Conservation (phyloP, 495 filamentous ascomycete genomes). For the Hypoxylon lienhwacheense region DNA sequence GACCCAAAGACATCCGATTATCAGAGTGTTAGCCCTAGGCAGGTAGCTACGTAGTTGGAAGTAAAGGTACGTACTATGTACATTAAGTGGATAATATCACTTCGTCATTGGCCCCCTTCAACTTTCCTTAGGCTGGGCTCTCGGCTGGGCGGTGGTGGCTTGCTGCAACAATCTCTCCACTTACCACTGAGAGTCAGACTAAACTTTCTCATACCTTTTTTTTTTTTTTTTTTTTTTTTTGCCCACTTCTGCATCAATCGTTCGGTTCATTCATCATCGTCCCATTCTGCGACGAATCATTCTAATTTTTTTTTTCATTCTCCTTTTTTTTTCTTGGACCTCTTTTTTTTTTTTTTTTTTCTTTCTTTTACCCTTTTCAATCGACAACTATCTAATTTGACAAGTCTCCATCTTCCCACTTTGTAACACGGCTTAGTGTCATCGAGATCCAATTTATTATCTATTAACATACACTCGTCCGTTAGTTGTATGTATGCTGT, state of each 20-base stretch:
- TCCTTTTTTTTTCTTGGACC: slow-evolving; percentile 14
- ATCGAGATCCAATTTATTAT: slow-evolving; percentile 21
- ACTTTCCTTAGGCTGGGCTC: slow-evolving; percentile 28
- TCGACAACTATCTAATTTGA: slow-evolving; percentile 3
- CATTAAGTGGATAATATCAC: slow-evolving; percentile 15
- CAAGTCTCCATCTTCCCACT: slow-evolving; percentile 8
- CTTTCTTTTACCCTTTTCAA: not conserved
- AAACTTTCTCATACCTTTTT: slow-evolving; percentile 33
- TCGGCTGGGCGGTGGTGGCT: slow-evolving; percentile 20
- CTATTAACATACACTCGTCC: slow-evolving; percentile 7
- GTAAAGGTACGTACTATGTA: too few relatives aligned
- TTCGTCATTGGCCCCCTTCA: slow-evolving; percentile 26
- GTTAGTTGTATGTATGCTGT: slow-evolving; percentile 6
- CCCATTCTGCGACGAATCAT: slow-evolving; percentile 35
- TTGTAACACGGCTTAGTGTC: slow-evolving; percentile 1
- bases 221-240: slow-evolving; percentile 31
- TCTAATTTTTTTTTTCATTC: slow-evolving; percentile 26
- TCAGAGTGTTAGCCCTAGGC: slow-evolving; percentile 31
- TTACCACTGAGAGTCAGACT: slow-evolving; percentile 33
- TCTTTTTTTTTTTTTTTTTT: slow-evolving; percentile 1
- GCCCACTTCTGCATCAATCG: slow-evolving; percentile 27
- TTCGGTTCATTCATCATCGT: slow-evolving; percentile 37
- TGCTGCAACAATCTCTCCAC: slow-evolving; percentile 36
- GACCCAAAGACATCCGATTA: slow-evolving; percentile 34
- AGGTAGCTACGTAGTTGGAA: slow-evolving; percentile 27